phyloP scores from a whole-genome alignment of 176 grass and related monocot species.

The Hyparrhenia diplandra region DNA sequence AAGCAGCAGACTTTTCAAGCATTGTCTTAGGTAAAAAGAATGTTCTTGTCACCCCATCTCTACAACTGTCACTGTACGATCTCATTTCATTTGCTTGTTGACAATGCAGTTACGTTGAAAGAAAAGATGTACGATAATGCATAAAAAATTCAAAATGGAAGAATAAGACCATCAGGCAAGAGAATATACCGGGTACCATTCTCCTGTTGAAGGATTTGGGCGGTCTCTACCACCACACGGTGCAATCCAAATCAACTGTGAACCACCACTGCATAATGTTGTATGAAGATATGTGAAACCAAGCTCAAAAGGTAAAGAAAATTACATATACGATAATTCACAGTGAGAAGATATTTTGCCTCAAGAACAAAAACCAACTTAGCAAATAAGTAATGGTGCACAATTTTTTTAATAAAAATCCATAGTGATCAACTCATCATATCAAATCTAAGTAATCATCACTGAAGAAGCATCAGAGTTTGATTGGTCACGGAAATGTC shows the following conservation, averaged over 20 bases:
- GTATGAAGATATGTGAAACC: conserved; percentile 14
- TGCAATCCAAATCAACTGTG: conserved; percentile 97
- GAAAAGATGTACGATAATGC: not conserved
- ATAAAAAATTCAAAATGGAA: conserved; percentile 20
- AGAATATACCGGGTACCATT: conserved; percentile 85
- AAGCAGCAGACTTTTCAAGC: not conserved
- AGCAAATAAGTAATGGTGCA: not conserved
- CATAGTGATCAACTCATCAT: not conserved
- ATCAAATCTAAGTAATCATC: conserved; percentile 8
- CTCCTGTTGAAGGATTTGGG: conserved; percentile 63
- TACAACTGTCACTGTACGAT: not conserved
- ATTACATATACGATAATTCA: not conserved
- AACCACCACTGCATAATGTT: conserved; percentile 56
- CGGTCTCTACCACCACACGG: conserved; percentile 98
- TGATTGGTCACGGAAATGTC: conserved; percentile 2
- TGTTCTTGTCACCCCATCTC: not conserved
- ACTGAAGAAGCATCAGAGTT: not conserved
- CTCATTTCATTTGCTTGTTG: not conserved
- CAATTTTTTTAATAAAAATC: not conserved
- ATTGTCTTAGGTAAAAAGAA: conserved; percentile 11
- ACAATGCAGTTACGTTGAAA: conserved; percentile 6
- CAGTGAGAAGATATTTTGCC: not conserved
- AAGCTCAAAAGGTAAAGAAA: not conserved
- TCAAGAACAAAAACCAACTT: conserved; percentile 17
- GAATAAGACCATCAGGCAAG: conserved; percentile 19